These are phyloP conservation scores for Albugo laibachii DNA, from an alignment of 352 stramenopile genomes.

Conservation along the genomic window DNA sequence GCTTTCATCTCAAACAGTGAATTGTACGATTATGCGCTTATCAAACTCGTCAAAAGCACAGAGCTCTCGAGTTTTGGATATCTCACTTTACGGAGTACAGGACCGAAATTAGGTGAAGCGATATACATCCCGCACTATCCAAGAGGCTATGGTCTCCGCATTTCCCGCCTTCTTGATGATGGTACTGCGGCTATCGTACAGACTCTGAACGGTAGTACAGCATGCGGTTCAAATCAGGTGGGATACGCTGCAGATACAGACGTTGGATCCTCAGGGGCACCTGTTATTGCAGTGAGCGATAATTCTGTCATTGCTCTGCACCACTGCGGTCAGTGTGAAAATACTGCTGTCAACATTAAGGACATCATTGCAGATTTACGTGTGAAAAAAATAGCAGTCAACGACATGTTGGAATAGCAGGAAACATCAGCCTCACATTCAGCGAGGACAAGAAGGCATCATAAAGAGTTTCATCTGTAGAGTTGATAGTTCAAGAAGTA, in stretches of 20 bases:
- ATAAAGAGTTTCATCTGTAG: too few species aligned
- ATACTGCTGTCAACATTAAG: conserved; percentile 7
- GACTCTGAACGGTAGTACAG: conserved; percentile 5
- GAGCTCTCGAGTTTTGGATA: conserved; percentile 12
- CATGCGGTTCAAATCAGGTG: conserved; percentile 14
- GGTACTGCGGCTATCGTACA: conserved; percentile 7
- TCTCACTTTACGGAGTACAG: conserved; percentile 8
- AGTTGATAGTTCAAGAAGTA: too few species aligned
- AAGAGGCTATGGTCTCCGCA: conserved; percentile 7
- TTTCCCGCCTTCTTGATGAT: conserved; percentile 13
- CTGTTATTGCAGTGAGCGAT: conserved; percentile 7
- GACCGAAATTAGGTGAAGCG: conserved; percentile 8
- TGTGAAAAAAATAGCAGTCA: conserved; percentile 11
- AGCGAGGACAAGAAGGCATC: too few species aligned
- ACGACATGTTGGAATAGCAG: background rate
- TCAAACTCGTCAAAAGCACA: conserved; percentile 23
- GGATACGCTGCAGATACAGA: conserved; percentile 15
- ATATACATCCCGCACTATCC: conserved; percentile 12
- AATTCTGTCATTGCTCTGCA: conserved; percentile 15
- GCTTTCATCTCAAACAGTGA: conserved; percentile 10
- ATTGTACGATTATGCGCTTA: conserved; percentile 11
- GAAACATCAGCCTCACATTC: too few species aligned
- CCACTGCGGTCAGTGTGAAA: conserved; percentile 15
- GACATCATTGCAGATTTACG: conserved; percentile 16
- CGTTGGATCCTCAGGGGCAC: conserved; percentile 10